A percentile compares a stretch with the other conserved stretches of the same genome.
These are phyloP conservation scores for Obelidium mucronatum DNA, from an alignment of 192 early-diverging fungal genomes.

Conservation along the genomic window DNA sequence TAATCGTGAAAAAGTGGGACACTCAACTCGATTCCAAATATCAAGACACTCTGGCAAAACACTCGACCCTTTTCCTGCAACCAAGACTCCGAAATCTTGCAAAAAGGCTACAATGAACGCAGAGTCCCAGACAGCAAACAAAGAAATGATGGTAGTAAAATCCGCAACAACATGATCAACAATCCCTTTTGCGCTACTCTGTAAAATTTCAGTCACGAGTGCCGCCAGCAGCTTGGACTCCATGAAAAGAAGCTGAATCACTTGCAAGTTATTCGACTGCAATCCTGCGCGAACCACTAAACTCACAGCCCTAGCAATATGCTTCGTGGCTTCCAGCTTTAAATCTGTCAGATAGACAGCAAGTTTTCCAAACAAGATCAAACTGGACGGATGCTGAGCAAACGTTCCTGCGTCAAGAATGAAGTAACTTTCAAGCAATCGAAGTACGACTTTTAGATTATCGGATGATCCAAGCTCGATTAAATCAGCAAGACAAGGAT, in stretches of 20 bases:
- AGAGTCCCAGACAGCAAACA: conserved; percentile 65
- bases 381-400: conserved; percentile 50
- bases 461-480: conserved; percentile 79
- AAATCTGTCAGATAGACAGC: conserved; percentile 59
- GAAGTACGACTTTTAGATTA: conserved; percentile 73
- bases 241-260: conserved; percentile 59
- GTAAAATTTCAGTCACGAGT: conserved; percentile 62
- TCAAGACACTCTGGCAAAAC: conserved; percentile 75
- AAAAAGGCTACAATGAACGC: conserved; percentile 59
- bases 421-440: conserved; percentile 87
- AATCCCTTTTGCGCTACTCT: conserved; percentile 57
- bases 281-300: conserved; percentile 55
- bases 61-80: conserved; percentile 61
- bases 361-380: conserved; percentile 43
- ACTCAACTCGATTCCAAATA: background rate
- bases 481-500: conserved; percentile 66
- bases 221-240: conserved; percentile 63
- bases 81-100: conserved; percentile 52
- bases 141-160: conserved; percentile 65
- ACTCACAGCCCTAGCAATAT: conserved; percentile 70
- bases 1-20: background rate
- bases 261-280: conserved; percentile 42
- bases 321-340: conserved; percentile 62
- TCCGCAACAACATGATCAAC: conserved; percentile 63
- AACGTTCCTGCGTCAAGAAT: conserved; percentile 66